Evolutionary conservation across 345 rosid species (phyloP), one percentile per base, ranked within the genome.

Genomic region (Gossypium sturtianum): DNA sequence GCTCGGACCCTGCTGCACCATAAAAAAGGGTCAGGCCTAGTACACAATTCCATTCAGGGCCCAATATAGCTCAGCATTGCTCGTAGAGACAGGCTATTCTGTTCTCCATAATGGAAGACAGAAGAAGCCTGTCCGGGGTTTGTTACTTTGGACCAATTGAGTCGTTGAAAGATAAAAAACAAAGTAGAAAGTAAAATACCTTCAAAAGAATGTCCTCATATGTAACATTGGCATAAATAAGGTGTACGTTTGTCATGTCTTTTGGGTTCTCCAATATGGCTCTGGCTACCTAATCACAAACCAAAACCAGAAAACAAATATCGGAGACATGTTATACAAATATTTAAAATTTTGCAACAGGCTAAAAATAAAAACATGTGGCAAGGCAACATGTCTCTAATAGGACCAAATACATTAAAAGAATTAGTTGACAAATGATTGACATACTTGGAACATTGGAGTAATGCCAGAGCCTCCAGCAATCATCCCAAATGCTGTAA

Each of bases 381-480:
- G 7, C 57, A 75, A 23, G 27, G 62, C 25, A 51, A 54, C 52
- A 79, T 71, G 47, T 23, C 25, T 51, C 4, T 9, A 58, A 20
- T 66, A 12, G 7, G 1, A 72, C 54, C 27, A 71, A 66, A 77
- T 20, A 74, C 9, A 64, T 12, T 7, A 48, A 43, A 67, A 38
- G 13, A n/a, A 51, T 16, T 22, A 44, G 1, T 17, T 25, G 60
- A 70, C 43, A 12, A 56, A 78, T 58, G 64, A 25, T 41, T 57
- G 13, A 58, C 85, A 71, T 74, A 93, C 99, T 84, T 95, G 99
- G 86, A 89, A 95, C 99, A 91, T 95, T 25, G 97, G 99, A 78
- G 99, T 93, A 79, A 95, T 95, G 81, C 99, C 98, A 77, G 99
- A 88, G 56, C 99, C 99, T 72, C 99, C 99, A 57, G 94, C 97